Evolutionary conservation across 106 monocot species (phyloP).

Genomic region (Dendrobium nobile): DNA sequence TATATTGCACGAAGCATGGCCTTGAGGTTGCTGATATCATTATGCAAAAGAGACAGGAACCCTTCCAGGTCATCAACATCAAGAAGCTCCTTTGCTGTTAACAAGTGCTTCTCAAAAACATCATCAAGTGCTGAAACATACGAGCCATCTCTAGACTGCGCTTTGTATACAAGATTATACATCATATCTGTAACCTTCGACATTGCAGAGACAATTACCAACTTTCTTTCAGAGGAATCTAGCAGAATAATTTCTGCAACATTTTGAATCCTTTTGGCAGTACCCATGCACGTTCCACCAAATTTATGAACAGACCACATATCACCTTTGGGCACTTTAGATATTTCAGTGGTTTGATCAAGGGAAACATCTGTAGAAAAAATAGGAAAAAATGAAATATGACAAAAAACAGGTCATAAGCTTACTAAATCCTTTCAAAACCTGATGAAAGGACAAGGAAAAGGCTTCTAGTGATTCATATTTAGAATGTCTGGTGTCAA

Average conservation of each 20-base stretch:
- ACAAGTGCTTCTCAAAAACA: constrained; percentile 84
- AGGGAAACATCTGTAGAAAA: constrained; percentile 48
- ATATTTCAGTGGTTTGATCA: constrained; percentile 29
- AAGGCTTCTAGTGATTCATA: neutral
- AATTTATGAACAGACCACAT: constrained; percentile 99
- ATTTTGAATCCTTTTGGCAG: constrained; percentile 68
- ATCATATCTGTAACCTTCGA: constrained; percentile 99
- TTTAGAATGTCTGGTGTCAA: neutral
- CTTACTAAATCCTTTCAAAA: neutral
- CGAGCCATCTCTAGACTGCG: constrained; percentile 84
- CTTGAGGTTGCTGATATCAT: constrained; percentile 88
- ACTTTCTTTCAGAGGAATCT: constrained; percentile 82
- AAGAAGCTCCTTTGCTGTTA: constrained; percentile 77
- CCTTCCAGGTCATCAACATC: constrained; percentile 65
- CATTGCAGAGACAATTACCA: constrained; percentile 97
- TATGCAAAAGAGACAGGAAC: constrained; percentile 69
- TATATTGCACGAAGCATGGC: constrained; percentile 91
- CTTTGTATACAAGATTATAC: constrained; percentile 79
- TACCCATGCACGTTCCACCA: constrained; percentile 98
- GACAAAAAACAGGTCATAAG: neutral
- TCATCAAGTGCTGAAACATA: constrained; percentile 64
- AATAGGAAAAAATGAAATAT: neutral
- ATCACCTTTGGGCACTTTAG: constrained; percentile 53
- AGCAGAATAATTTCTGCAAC: constrained; percentile 62
- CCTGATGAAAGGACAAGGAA: neutral